Evolutionary conservation across 805 yeast genomes (phyloP).

Genomic region (Wickerhamomyces rabaulensis): DNA sequence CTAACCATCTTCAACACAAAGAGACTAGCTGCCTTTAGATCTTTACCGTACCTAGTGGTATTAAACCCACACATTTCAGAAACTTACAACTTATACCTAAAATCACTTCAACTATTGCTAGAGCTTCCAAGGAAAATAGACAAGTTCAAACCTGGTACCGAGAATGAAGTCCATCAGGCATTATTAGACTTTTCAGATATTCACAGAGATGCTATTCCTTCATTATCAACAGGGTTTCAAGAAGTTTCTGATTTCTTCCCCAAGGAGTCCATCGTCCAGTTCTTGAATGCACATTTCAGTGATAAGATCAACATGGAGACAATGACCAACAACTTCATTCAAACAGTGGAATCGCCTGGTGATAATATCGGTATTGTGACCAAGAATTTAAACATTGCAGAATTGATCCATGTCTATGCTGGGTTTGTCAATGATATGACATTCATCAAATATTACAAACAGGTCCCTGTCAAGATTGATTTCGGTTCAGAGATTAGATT

Average conservation of each 20-base stretch:
- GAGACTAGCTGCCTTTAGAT: slow-evolving; percentile 63
- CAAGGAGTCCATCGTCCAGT: slow-evolving; percentile 46
- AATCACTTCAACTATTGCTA: slow-evolving; percentile 53
- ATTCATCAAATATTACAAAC: slow-evolving; percentile 74
- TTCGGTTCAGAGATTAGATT: slow-evolving; percentile 52
- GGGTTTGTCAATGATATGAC: slow-evolving; percentile 81
- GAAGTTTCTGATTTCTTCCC: slow-evolving; percentile 51
- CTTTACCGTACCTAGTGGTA: slow-evolving; percentile 77
- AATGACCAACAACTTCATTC: slow-evolving; percentile 79
- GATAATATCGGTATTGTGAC: slow-evolving; percentile 64
- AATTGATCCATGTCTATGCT: slow-evolving; percentile 57
- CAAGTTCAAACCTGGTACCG: slow-evolving; percentile 25
- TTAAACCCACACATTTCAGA: slow-evolving; percentile 82
- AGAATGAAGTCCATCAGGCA: slow-evolving; percentile 44
- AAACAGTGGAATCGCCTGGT: slow-evolving; percentile 44
- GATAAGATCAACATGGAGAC: slow-evolving; percentile 86
- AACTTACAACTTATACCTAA: slow-evolving; percentile 67
- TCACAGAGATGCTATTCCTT: slow-evolving; percentile 82
- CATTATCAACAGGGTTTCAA: slow-evolving; percentile 74
- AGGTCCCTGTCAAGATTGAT: slow-evolving; percentile 56
- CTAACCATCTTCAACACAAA: slow-evolving; percentile 62
- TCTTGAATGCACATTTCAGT: slow-evolving; percentile 69
- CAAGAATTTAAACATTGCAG: slow-evolving; percentile 57
- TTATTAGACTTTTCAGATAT: slow-evolving; percentile 58
- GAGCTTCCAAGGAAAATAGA: slow-evolving; percentile 41